Evolutionary conservation across 164 flowering plant species (phyloP), one percentile per base, ranked within the genome.

Genomic region (Vitis rotundifolia): DNA sequence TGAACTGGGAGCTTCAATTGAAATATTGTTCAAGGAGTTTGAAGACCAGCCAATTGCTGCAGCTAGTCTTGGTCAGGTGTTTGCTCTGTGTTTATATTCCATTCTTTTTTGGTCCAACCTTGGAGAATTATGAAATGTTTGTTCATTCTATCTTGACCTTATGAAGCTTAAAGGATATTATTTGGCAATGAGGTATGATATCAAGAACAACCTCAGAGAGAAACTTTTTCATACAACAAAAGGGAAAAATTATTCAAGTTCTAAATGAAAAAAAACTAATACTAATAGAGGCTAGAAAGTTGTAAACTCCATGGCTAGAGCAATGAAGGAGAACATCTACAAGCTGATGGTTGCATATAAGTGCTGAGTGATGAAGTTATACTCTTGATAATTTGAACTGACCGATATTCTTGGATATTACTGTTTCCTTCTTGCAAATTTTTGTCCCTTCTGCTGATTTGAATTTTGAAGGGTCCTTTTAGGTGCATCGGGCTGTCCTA

Each of bases 11-110:
- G 90, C 89, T 78, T 87, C 98, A 13, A 77, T 93, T 44, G 70
- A 87, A 26, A 51, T 79, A 52, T 66, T 95, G 71, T 95, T 85
- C 66, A 89, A 84, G 81, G 91, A 85, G 77, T 95, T 95, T 77
- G 98, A 93, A 74, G 98, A 91, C 68, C 85, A 61, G 63, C 99
- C 99, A 48, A 90, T 95, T 73, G 99, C 99, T 72, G 98, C 99
- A 55, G 99, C 99, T 74, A 95, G 99, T 83, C 98, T 95, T 85
- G 99, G 99, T 75, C 99, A 95, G 99, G 99, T 94, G 85, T 77
- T 79, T 80, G 68, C 68, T 70, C 66, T 63, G 67, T 75, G 68
- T 48, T 78, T 11, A 10, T 15, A 37, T 56, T 51, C 3, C 48
- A 49, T 31, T 31, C 44, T 48, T 2, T 14, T 63, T 48, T 26